Base-by-base conservation (phyloP, 495 filamentous ascomycete species). In the Apiosordaria backusii region DNA sequence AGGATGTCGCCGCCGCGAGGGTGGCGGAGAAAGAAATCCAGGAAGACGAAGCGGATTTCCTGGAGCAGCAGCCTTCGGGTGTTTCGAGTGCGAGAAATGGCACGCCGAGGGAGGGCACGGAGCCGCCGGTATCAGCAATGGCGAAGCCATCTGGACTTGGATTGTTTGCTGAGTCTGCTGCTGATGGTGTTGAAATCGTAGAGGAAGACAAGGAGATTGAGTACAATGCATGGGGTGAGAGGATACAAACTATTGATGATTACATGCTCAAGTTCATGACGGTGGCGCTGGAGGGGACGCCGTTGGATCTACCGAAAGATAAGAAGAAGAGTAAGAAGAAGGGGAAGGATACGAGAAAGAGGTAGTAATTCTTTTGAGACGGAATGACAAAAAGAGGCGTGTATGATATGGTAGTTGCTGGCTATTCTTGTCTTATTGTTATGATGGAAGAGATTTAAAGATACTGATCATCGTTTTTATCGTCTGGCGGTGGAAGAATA, bases 21-120 rank as follows among this genome's bases (percentile, higher is more conserved):
- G 85, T 90, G 23, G 93, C 93, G 0, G 89, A 97, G 76, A 94
- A 90, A 71, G 95, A 97, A 72, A 86, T 96, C 24, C 87, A 92
- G 72, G 89, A 90, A 57, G 95, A 98, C 66, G 92, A 92, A 35
- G 92, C 86, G 1, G 95, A 99, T 70, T 98, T 98, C 71, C 87
- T 88, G n/a, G 95, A 97, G 70, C 87, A 86, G 69, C 87, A 86
- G 59, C 78, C 79, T 3, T 77, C 80, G 2, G 75, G 76, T 9
- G 70, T 80, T n/a, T 81, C 79, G 19, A 82, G 76, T 60, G 77
- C 77, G 10, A 65, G 77, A 21, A 74, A 78, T 53, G 83, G 82
- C 23, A 82, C 78, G 21, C 80, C 82, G 3, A 71, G 79, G n/a
- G 83, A 84, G 25, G 80, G 76, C 27, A 79, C 76, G 4, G 68